Percentiles rank a stretch among this genome's conserved stretches.
These are phyloP conservation scores for Heliosperma pusillum DNA, from an alignment of 148 eudicot genomes.

Conservation along the genomic window DNA sequence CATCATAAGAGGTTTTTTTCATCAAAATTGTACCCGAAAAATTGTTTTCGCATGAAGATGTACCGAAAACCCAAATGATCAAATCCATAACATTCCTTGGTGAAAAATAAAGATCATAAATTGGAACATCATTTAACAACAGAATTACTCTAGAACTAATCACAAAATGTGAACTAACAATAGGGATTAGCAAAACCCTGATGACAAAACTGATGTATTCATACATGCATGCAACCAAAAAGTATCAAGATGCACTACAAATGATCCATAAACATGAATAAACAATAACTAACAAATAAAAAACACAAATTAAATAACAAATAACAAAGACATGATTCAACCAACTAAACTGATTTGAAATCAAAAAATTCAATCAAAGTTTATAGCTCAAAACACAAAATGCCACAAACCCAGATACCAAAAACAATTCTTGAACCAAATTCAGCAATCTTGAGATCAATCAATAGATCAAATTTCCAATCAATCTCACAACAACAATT, in stretches of 20 bases:
- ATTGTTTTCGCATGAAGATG: not conserved
- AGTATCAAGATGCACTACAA: not conserved
- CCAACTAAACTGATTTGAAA: not conserved
- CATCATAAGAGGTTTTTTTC: no score
- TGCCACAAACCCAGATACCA: conserved; percentile 8
- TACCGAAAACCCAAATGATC: not conserved
- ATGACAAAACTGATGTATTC: not conserved
- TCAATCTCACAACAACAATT: conserved; percentile 11
- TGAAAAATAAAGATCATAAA: not conserved
- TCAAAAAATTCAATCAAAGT: conserved; percentile 14
- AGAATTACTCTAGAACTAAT: not conserved
- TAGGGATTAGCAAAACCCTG: no score
- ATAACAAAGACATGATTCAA: conserved; percentile 6
- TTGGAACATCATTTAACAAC: conserved; percentile 13
- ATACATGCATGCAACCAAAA: conserved; percentile 13
- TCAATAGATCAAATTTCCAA: conserved; percentile 5
- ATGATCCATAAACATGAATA: conserved; percentile 3
- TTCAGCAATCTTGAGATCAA: not conserved
- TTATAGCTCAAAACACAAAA: not conserved
- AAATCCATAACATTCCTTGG: not conserved
- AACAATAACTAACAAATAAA: not conserved
- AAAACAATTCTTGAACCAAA: not conserved
- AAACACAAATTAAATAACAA: not conserved
- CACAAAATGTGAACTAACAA: not conserved
- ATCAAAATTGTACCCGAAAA: not conserved